Conservation (phyloP, 1,284 basidiomycete species). For the Puccinia horiana region DNA sequence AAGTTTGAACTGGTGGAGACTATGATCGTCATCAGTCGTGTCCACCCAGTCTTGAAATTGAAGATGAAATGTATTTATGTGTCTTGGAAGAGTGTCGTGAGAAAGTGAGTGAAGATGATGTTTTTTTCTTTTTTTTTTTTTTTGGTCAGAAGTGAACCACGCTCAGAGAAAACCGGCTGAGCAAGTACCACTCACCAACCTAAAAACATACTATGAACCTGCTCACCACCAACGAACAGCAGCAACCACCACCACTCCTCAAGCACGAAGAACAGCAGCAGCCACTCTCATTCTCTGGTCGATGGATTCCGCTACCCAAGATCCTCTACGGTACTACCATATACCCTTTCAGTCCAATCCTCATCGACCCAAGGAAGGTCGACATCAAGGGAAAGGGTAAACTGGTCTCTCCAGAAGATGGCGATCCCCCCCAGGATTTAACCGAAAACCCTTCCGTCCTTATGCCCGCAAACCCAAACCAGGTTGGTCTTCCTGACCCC, state of each 20-base stretch:
- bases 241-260: background rate
- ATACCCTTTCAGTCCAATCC: slow-evolving; percentile 38
- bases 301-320: slow-evolving; percentile 45
- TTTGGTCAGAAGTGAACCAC: background rate
- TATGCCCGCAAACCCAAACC: slow-evolving; percentile 43
- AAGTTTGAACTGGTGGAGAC: too few relatives aligned
- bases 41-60: too few relatives aligned
- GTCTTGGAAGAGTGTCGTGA: too few relatives aligned
- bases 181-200: background rate
- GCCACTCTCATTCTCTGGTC: slow-evolving; percentile 31
- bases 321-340: slow-evolving; percentile 42
- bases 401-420: background rate
- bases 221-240: background rate
- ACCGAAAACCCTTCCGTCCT: background rate
- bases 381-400: slow-evolving; percentile 39
- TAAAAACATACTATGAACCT: too few relatives aligned
- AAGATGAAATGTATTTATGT: too few relatives aligned
- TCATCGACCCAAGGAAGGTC: slow-evolving; percentile 14
- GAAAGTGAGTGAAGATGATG: too few relatives aligned
- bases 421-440: background rate
- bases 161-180: background rate
- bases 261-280: background rate
- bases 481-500: slow-evolving; percentile 6
- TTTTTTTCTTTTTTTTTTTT: too few relatives aligned
- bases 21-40: too few relatives aligned